Evolutionary conservation across 768 basidiomycete species (phyloP).

Genomic region (Leucogyrophana mollusca): DNA sequence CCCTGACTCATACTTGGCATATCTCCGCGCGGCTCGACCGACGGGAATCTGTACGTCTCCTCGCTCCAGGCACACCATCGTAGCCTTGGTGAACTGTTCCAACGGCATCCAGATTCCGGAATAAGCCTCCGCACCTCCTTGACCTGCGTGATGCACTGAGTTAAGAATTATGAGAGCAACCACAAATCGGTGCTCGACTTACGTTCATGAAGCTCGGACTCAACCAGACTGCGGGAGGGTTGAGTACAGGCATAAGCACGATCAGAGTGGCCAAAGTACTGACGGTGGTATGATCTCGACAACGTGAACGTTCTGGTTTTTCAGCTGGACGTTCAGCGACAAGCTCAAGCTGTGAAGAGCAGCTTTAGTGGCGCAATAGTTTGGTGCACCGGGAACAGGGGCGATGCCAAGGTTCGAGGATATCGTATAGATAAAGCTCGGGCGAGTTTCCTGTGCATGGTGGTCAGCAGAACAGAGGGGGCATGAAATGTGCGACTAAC

Average conservation of each 20-base stretch:
- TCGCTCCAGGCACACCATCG: constrained; percentile 36
- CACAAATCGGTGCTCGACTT: constrained; percentile 11
- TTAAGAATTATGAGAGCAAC: constrained; percentile 35
- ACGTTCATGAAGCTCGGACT: constrained; percentile 64
- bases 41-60: constrained; percentile 31
- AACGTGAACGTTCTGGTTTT: constrained; percentile 49
- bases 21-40: too few relatives aligned
- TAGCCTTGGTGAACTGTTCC: constrained; percentile 38
- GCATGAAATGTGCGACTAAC: constrained; percentile 36
- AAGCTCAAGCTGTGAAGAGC: constrained; percentile 54
- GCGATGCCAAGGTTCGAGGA: constrained; percentile 51
- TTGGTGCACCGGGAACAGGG: constrained; percentile 40
- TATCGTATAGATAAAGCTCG: constrained; percentile 49
- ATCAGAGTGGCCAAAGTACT: background rate
- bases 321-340: constrained; percentile 46
- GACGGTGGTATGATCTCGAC: constrained; percentile 61
- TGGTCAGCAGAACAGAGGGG: background rate
- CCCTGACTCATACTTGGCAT: too few relatives aligned
- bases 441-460: constrained; percentile 37
- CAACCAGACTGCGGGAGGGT: constrained; percentile 42
- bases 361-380: constrained; percentile 59
- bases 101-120: too few relatives aligned
- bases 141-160: constrained; percentile 18
- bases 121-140: too few relatives aligned
- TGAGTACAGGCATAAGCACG: background rate